phyloP scores from a whole-genome alignment of 1,139 yeast species.

The Taphrina flavorubra region DNA sequence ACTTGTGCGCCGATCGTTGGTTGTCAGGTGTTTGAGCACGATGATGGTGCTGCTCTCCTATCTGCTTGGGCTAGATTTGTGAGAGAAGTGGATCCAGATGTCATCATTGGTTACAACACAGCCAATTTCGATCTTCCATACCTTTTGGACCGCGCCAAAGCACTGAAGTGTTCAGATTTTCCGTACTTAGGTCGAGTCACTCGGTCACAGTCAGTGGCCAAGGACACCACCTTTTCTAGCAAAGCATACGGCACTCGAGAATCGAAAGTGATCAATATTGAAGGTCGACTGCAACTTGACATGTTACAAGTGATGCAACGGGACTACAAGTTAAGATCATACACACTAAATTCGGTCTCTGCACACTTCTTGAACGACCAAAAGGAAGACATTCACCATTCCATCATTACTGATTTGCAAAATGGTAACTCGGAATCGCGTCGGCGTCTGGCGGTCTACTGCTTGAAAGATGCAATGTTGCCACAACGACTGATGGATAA shows the following conservation, averaged over 20 bases:
- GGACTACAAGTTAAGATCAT: slow-evolving; percentile 91
- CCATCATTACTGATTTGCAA: slow-evolving; percentile 91
- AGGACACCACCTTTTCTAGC: slow-evolving; percentile 84
- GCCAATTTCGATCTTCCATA: slow-evolving; percentile 96
- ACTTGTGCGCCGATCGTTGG: slow-evolving; percentile 94
- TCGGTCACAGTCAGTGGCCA: slow-evolving; percentile 72
- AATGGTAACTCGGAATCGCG: slow-evolving; percentile 92
- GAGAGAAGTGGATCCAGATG: slow-evolving; percentile 87
- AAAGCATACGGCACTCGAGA: slow-evolving; percentile 97
- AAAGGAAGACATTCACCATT: slow-evolving; percentile 97
- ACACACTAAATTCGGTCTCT: slow-evolving; percentile 92
- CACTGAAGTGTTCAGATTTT: slow-evolving; percentile 69
- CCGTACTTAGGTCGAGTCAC: slow-evolving; percentile 85
- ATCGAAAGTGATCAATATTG: slow-evolving; percentile 86
- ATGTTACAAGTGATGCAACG: slow-evolving; percentile 89
- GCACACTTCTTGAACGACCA: slow-evolving; percentile 94
- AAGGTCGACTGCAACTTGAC: slow-evolving; percentile 95
- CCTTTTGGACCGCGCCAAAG: slow-evolving; percentile 80
- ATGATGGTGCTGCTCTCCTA: slow-evolving; percentile 80
- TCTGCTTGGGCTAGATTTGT: slow-evolving; percentile 85
- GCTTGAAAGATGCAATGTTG: slow-evolving; percentile 92
- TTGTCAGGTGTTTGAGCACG: slow-evolving; percentile 79
- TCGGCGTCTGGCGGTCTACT: slow-evolving; percentile 92
- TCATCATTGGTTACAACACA: slow-evolving; percentile 93
- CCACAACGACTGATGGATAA: slow-evolving; percentile 88